Conservation (phyloP, 192 early-diverging fungal species). For the Gonapodya sp. region DNA sequence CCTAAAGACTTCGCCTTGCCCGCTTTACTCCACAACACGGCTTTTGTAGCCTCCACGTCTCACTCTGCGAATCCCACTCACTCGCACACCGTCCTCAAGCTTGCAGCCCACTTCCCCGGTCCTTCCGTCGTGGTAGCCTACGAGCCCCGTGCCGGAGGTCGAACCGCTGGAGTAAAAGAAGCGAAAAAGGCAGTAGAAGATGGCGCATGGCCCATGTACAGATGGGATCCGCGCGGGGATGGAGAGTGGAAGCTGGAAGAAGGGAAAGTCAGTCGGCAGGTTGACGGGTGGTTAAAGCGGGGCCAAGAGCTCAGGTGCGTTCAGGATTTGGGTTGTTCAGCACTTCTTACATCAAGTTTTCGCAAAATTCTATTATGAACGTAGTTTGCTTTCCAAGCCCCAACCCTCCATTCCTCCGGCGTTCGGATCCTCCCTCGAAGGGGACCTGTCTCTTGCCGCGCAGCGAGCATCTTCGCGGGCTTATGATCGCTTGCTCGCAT, state of each 20-base stretch:
- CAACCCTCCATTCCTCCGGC: constrained; percentile 48
- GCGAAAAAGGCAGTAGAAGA: constrained; percentile 82
- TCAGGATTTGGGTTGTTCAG: not conserved
- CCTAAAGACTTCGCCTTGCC: constrained; percentile 88
- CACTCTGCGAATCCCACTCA: constrained; percentile 81
- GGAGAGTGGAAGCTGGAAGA: constrained; percentile 7
- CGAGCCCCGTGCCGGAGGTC: constrained; percentile 46
- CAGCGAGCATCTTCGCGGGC: constrained; percentile 40
- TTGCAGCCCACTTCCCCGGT: constrained; percentile 82
- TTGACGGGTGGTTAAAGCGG: constrained; percentile 1
- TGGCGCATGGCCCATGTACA: constrained; percentile 89
- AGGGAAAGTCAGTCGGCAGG: constrained; percentile 6
- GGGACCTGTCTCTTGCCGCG: constrained; percentile 29
- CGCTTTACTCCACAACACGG: constrained; percentile 86
- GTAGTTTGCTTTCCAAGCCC: constrained; percentile 47
- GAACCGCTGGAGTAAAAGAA: constrained; percentile 73
- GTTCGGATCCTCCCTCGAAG: constrained; percentile 55
- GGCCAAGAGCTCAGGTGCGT: not conserved
- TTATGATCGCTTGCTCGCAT: constrained; percentile 56
- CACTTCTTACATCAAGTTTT: not conserved
- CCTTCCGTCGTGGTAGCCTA: constrained; percentile 85
- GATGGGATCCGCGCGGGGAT: constrained; percentile 52
- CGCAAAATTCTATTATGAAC: not conserved
- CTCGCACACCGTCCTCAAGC: constrained; percentile 74
- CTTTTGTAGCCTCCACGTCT: constrained; percentile 86